These are phyloP conservation scores for Russula sp. DNA, from an alignment of 768 basidiomycete genomes.

Conservation along the genomic window DNA sequence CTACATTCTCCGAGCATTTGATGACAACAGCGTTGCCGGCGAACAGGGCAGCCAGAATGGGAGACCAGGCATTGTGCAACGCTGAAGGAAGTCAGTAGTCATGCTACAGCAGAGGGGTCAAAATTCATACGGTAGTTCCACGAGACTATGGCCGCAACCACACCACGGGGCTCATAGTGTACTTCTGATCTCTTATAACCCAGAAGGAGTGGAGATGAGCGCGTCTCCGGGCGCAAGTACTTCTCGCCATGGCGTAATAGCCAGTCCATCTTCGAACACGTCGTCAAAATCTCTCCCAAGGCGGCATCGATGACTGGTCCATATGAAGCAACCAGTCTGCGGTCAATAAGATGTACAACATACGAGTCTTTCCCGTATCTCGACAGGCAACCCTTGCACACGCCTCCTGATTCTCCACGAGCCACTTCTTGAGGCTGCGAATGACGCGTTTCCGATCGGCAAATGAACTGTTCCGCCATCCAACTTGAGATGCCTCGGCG, in stretches of 20 bases:
- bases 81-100: slow-evolving; percentile 38
- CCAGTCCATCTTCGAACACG: slow-evolving; percentile 92
- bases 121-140: slow-evolving; percentile 81
- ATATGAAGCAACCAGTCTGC: not conserved
- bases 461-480: slow-evolving; percentile 74
- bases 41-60: slow-evolving; percentile 86
- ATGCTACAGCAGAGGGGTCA: not conserved
- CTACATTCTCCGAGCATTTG: slow-evolving; percentile 88
- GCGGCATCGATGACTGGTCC: slow-evolving; percentile 82
- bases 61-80: slow-evolving; percentile 90
- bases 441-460: slow-evolving; percentile 75
- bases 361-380: slow-evolving; percentile 93
- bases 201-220: slow-evolving; percentile 60
- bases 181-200: slow-evolving; percentile 73
- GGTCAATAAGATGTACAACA: slow-evolving; percentile 27
- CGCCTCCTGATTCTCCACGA: slow-evolving; percentile 81
- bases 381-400: slow-evolving; percentile 85
- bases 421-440: slow-evolving; percentile 84
- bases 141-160: slow-evolving; percentile 87
- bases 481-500: slow-evolving; percentile 58
- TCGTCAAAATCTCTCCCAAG: slow-evolving; percentile 92
- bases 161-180: slow-evolving; percentile 85
- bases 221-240: slow-evolving; percentile 62
- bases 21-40: slow-evolving; percentile 85
- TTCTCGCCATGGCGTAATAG: slow-evolving; percentile 78